Evolutionary conservation across 2,329 filamentous ascomycete genomes (phyloP), one percentile per base, ranked within the genome.

Genomic region (Neopestalotiopsis clavispora): DNA sequence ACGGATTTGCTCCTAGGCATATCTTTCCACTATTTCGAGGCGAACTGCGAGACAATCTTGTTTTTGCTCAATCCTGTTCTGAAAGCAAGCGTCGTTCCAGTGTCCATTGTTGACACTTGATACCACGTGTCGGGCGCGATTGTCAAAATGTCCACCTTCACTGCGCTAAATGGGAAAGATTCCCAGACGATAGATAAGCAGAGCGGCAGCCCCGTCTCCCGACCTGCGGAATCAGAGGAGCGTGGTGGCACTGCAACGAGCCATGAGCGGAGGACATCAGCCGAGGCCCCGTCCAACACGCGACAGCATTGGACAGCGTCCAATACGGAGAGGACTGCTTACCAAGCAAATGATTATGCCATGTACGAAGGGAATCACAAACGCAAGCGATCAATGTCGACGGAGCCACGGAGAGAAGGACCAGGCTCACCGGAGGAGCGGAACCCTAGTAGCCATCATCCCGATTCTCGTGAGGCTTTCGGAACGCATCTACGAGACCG

Each of bases 381-480:
- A 80, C 88, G 90, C 75, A 95, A 94, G 79, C 88, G 92, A 70
- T 94, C 92, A 6, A 82, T 84, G 60, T 93, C 91, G 5, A 78
- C 83, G 49, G 90, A 90, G 68, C 78, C 77, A 6, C 77, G 80
- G 67, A 80, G 81, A 72, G 83, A 85, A 66, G 70, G 70, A 30
- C 72, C 68, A 52, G 71, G 65, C 34, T 30, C 68, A 9, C 74
- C 73, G 62, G 69, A 81, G 71, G 79, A 74, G 70, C 78, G 76
- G 72, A 77, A 70, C 69, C 78, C 75, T 69, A 82, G 81, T 57
- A 82, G 80, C 12, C 74, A 74, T 60, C 74, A 79, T n/a, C 66
- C 72, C 49, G 82, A 83, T 65, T 75, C 79, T 63, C 83, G 82
- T 69, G 84, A 86, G 52, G 70, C 78, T 17, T 84, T 84, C 70